Conservation (phyloP, 345 rosid genomes). For the Lepidium aucheri region DNA sequence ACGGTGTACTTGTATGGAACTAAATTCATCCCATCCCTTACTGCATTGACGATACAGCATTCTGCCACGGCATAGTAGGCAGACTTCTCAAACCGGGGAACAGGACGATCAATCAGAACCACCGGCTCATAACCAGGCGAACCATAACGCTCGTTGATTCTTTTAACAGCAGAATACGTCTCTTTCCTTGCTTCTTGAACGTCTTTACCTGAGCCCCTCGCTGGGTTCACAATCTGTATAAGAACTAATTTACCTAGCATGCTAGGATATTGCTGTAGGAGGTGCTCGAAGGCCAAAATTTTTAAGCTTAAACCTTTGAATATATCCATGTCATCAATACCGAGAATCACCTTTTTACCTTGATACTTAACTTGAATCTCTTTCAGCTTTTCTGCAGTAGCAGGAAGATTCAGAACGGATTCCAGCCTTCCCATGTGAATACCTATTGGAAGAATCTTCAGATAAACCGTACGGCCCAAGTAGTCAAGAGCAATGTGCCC, state of each 20-base stretch:
- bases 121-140: constrained; percentile 35
- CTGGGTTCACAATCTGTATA: constrained; percentile 43
- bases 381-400: constrained; percentile 33
- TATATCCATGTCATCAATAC: constrained; percentile 49
- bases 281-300: constrained; percentile 36
- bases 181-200: constrained; percentile 38
- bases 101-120: constrained; percentile 41
- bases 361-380: constrained; percentile 33
- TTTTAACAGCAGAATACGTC: constrained; percentile 28
- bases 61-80: constrained; percentile 48
- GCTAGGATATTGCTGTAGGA: constrained; percentile 31
- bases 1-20: constrained; percentile 44
- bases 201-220: constrained; percentile 43
- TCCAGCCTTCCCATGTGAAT: constrained; percentile 44
- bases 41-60: constrained; percentile 44
- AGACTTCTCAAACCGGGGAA: constrained; percentile 38
- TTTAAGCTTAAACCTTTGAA: constrained; percentile 46
- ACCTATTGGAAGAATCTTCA: constrained; percentile 43
- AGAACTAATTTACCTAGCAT: constrained; percentile 33
- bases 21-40: constrained; percentile 49
- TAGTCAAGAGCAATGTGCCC: constrained; percentile 46
- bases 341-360: constrained; percentile 33
- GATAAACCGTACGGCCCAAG: constrained; percentile 38
- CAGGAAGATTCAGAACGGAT: constrained; percentile 37
- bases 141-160: constrained; percentile 39